Base-by-base conservation (phyloP, 768 basidiomycete species). In the Pisolithus albus region DNA sequence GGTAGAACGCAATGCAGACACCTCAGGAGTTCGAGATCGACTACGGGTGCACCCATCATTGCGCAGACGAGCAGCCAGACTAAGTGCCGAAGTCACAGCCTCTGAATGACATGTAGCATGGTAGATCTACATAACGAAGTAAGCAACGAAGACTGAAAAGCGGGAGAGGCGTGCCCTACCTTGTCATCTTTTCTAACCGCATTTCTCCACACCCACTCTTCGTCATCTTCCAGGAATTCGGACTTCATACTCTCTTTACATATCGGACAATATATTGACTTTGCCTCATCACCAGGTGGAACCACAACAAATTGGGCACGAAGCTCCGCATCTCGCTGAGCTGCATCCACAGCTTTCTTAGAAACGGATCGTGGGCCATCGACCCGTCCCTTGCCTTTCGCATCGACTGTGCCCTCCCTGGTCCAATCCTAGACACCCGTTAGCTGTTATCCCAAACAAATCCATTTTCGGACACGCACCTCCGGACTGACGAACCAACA, bases 191-290 rank as follows among this genome's bases (percentile, higher is more conserved):
- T 84, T 67, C 76, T 81, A 18, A 91, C 75, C 0, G 94, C 92
- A 63, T 99, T 95, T 64, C 79, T 82, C 92, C 92, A 99, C 11
- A 96, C 87, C 94, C 94, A 98, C 54, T 96, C 95, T 72, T 97
- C 95, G 54, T 94, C 92, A 45, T 96, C 94, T 64, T 97, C 92
- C 51, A 84, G 69, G 65, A 89, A 98, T 72, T 96, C 95, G 57
- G 84, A 82, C 74, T 91, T 89, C 67, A 97, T 77, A 51, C 67
- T 69, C 69, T 99, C 95, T 75, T 95, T 96, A 81, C 96, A 99
- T 59, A 99, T 89, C 23, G 93, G 92, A 75, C 95, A 99, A 56
- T 86, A 82, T 59, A 91, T 71, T 23, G 79, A 72, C 62, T 84
- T 86, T 50, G 90, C 88, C 64, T 92, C 92, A 70, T 88, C 86